phyloP scores from a whole-genome alignment of 2,329 filamentous ascomycete species.

The Pestalotiopsis sp. region DNA sequence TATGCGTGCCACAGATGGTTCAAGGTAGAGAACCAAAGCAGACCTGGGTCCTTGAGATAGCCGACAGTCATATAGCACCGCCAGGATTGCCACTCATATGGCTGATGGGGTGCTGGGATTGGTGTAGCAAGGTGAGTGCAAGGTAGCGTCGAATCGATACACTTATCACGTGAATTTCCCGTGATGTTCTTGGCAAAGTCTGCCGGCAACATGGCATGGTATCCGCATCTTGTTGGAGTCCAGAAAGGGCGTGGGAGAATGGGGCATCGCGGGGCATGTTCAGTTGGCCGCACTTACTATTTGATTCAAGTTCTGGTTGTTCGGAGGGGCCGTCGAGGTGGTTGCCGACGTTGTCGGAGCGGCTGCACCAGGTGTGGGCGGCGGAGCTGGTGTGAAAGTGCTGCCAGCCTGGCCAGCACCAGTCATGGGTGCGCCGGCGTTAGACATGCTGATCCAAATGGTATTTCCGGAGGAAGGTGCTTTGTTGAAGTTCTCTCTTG shows the following conservation, averaged over 20 bases:
- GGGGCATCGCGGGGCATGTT: background rate
- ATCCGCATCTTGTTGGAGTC: background rate
- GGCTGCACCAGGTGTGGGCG: slow-evolving; percentile 17
- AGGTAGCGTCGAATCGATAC: background rate
- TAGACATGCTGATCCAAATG: slow-evolving; percentile 30
- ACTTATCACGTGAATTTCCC: background rate
- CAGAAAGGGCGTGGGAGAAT: background rate
- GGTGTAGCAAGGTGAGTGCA: background rate
- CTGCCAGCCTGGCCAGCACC: slow-evolving; percentile 28
- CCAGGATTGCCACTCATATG: background rate
- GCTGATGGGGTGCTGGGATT: background rate
- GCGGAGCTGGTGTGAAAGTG: slow-evolving; percentile 20
- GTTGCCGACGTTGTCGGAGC: slow-evolving; percentile 21
- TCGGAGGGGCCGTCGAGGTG: slow-evolving; percentile 37
- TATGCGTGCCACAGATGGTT: no score
- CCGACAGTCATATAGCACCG: background rate
- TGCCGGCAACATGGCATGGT: background rate
- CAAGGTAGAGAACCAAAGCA: no score
- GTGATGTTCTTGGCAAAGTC: background rate
- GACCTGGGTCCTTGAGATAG: no score
- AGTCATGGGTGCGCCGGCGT: slow-evolving; percentile 12
- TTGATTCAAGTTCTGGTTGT: slow-evolving; percentile 89
- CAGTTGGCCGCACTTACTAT: slow-evolving; percentile 69
- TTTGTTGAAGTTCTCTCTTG: background rate
- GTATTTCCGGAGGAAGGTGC: background rate